Conservation (phyloP, 2,329 filamentous ascomycete species). For the Talaromyces verruculosus region DNA sequence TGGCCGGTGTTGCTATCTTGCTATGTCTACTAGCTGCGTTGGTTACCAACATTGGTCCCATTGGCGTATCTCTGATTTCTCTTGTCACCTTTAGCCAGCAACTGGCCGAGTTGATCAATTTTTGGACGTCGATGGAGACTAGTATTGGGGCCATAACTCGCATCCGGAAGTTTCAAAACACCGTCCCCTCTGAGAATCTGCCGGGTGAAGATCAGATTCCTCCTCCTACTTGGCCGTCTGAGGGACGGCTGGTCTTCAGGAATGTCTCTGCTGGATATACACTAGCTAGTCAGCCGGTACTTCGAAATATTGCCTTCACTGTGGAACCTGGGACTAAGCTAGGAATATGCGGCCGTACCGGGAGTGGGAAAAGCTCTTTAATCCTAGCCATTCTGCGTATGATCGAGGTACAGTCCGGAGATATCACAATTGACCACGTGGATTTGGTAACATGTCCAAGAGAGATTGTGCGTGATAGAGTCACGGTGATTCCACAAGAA, state of each 20-base stretch:
- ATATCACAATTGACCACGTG: constrained; percentile 42
- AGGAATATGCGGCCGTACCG: constrained; percentile 37
- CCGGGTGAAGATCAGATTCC: not conserved
- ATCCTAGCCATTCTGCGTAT: constrained; percentile 45
- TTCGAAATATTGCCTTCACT: constrained; percentile 35
- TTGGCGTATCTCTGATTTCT: constrained; percentile 56
- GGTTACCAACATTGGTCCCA: constrained; percentile 49
- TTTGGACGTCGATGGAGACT: constrained; percentile 60
- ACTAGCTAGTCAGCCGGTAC: not conserved
- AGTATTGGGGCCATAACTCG: constrained; percentile 57
- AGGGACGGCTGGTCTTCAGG: not conserved
- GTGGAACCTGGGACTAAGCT: constrained; percentile 44
- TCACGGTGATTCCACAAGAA: constrained; percentile 48
- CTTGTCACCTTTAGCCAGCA: constrained; percentile 55
- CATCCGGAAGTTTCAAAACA: constrained; percentile 51
- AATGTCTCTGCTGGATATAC: constrained; percentile 10
- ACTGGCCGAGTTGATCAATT: constrained; percentile 51
- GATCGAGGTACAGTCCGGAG: constrained; percentile 41
- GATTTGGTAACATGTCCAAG: constrained; percentile 26
- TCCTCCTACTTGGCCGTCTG: not conserved
- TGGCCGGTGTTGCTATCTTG: constrained; percentile 47
- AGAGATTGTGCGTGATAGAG: constrained; percentile 39
- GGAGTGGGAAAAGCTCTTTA: constrained; percentile 44
- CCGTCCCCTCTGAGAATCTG: constrained; percentile 45
- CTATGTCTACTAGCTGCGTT: constrained; percentile 37